Evolutionary conservation across 2,329 filamentous ascomycete genomes (phyloP).

Genomic region (Podosphaera aphanis): DNA sequence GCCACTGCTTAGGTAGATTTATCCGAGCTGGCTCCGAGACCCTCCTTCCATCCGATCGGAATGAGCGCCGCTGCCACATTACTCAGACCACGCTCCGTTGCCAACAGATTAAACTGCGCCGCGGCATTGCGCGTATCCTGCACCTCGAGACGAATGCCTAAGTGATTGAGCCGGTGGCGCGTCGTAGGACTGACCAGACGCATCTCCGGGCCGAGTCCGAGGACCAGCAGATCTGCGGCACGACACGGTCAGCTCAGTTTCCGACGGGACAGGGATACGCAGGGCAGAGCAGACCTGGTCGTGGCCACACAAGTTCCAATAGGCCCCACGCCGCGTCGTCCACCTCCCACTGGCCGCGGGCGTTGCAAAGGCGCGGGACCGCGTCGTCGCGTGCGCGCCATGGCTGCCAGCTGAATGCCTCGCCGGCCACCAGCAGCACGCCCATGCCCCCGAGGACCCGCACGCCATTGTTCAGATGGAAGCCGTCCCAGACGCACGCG

Average conservation of each 20-base stretch:
- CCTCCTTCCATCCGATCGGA: slow-evolving; percentile 59
- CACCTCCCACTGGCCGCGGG: slow-evolving; percentile 63
- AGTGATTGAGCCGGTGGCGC: slow-evolving; percentile 42
- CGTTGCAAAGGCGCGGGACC: slow-evolving; percentile 39
- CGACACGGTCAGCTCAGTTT: neutral
- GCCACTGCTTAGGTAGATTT: too few species aligned
- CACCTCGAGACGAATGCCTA: slow-evolving; percentile 72
- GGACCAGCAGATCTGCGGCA: slow-evolving; percentile 51
- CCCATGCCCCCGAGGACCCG: slow-evolving; percentile 46
- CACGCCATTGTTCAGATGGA: slow-evolving; percentile 62
- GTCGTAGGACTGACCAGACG: slow-evolving; percentile 55
- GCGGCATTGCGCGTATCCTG: slow-evolving; percentile 86
- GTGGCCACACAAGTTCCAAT: slow-evolving; percentile 60
- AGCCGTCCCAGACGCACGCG: slow-evolving; percentile 60
- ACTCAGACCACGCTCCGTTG: slow-evolving; percentile 71
- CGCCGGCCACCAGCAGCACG: slow-evolving; percentile 58
- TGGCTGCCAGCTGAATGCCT: slow-evolving; percentile 73
- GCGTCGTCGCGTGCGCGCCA: slow-evolving; percentile 30
- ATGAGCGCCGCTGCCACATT: slow-evolving; percentile 75
- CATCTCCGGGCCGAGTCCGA: slow-evolving; percentile 63
- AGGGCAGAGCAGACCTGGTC: slow-evolving; percentile 40
- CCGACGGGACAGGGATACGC: neutral
- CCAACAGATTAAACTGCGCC: slow-evolving; percentile 80
- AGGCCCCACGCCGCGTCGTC: slow-evolving; percentile 47
- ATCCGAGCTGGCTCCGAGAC: slow-evolving; percentile 1